A percentile compares a stretch with the other conserved stretches of the same genome.
Evolutionary conservation across 768 basidiomycete species (phyloP).

Genomic region (Hydnomerulius pinastri): DNA sequence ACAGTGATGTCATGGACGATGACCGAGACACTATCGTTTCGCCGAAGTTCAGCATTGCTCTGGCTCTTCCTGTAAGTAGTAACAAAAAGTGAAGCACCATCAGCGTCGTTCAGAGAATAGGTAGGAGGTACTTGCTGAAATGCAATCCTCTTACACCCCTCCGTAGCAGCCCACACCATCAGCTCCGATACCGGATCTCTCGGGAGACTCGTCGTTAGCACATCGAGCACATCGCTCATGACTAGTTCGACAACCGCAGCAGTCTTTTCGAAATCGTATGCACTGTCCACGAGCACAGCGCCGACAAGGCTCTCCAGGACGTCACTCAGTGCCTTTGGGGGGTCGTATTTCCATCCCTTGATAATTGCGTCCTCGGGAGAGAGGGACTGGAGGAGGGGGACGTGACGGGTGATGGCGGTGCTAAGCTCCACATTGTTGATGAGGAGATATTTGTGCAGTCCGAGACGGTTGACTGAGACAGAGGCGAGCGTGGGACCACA

Average conservation of each 20-base stretch:
- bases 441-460: slow-evolving; percentile 69
- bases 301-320: slow-evolving; percentile 85
- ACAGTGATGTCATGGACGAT: slow-evolving; percentile 58
- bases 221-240: slow-evolving; percentile 67
- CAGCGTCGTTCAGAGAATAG: slow-evolving; percentile 1
- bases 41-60: slow-evolving; percentile 44
- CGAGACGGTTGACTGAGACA: slow-evolving; percentile 63
- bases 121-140: slow-evolving; percentile 42
- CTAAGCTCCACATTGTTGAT: slow-evolving; percentile 70
- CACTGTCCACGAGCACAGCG: slow-evolving; percentile 80
- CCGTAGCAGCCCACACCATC: slow-evolving; percentile 60
- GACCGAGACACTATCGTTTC: slow-evolving; percentile 55
- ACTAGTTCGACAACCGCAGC: slow-evolving; percentile 58
- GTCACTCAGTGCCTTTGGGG: slow-evolving; percentile 85
- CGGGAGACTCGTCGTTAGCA: slow-evolving; percentile 58
- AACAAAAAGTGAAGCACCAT: neutral
- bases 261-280: slow-evolving; percentile 70
- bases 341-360: slow-evolving; percentile 79
- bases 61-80: slow-evolving; percentile 39
- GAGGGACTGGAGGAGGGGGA: slow-evolving; percentile 57
- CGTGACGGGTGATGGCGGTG: slow-evolving; percentile 59
- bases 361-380: slow-evolving; percentile 62
- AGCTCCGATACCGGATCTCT: slow-evolving; percentile 76
- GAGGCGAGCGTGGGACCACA: slow-evolving; percentile 75
- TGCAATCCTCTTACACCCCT: slow-evolving; percentile 55